Evolutionary conservation across 331 rosid species (phyloP).

Genomic region (Dryas integrifolia): DNA sequence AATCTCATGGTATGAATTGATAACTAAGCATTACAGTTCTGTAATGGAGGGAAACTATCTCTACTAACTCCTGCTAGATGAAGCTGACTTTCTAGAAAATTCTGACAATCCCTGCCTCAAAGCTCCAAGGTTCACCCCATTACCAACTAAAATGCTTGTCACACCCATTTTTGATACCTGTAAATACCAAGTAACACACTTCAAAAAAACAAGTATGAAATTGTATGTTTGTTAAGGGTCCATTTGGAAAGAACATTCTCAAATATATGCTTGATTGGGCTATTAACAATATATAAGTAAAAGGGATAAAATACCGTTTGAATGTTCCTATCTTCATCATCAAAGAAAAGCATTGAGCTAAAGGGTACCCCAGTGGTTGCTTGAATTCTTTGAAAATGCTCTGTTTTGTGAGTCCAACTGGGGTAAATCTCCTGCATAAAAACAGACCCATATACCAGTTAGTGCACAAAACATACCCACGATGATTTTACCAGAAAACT

Average conservation of each 20-base stretch:
- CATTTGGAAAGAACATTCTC: too few relatives aligned
- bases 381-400: slow-evolving; percentile 42
- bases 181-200: background rate
- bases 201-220: too few relatives aligned
- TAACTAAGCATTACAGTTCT: background rate
- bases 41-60: background rate
- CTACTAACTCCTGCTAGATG: slow-evolving; percentile 25
- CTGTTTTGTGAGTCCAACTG: slow-evolving; percentile 42
- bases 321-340: slow-evolving; percentile 54
- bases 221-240: too few relatives aligned
- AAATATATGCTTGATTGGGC: too few relatives aligned
- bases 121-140: slow-evolving; percentile 45
- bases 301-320: slow-evolving; percentile 32
- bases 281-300: too few relatives aligned
- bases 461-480: background rate
- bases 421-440: slow-evolving; percentile 46
- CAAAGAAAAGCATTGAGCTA: slow-evolving; percentile 56
- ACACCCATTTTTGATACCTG: slow-evolving; percentile 50
- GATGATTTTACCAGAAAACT: background rate
- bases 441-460: background rate
- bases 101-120: slow-evolving; percentile 39
- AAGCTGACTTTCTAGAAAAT: slow-evolving; percentile 36
- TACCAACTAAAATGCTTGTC: slow-evolving; percentile 41
- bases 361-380: slow-evolving; percentile 46
- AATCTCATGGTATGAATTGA: background rate